phyloP scores from a whole-genome alignment of 495 filamentous ascomycete species.

The Schizothecium vesticola region DNA sequence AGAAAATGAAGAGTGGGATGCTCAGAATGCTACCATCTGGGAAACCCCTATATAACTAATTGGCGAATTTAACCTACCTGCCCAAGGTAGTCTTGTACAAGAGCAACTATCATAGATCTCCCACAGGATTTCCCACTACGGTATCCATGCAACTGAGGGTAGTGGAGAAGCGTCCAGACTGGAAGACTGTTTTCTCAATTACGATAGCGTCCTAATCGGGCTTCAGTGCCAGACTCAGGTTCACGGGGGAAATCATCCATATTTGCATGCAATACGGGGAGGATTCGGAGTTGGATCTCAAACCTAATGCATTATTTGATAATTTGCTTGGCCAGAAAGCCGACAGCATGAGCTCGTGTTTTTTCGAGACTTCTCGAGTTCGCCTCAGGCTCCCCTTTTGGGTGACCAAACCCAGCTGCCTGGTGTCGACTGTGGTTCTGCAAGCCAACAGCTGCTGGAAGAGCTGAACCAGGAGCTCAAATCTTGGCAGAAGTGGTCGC shows the following conservation, averaged over 20 bases:
- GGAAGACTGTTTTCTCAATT: neutral
- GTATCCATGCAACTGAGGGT: too few species aligned
- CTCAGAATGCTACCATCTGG: too few species aligned
- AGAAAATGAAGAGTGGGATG: too few species aligned
- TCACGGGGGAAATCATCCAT: neutral
- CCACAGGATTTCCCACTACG: too few species aligned
- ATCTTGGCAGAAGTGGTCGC: neutral
- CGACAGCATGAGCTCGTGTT: neutral
- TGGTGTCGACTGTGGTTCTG: neutral
- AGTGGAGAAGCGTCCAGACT: too few species aligned
- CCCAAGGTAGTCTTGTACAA: too few species aligned
- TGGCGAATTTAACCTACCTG: too few species aligned
- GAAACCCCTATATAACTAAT: too few species aligned
- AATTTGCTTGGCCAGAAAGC: neutral
- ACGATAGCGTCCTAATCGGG: neutral
- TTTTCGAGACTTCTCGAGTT: too few species aligned
- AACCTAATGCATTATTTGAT: neutral
- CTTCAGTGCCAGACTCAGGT: neutral
- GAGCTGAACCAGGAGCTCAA: neutral
- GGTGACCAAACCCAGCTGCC: neutral
- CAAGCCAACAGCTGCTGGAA: too few species aligned
- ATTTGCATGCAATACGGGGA: neutral
- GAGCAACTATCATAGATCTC: too few species aligned
- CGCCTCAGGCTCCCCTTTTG: too few species aligned
- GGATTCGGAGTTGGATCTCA: neutral